Percentiles rank a stretch among this genome's conserved stretches.
Conservation (phyloP, 495 filamentous ascomycete species). For the Cladorrhinum samala region DNA sequence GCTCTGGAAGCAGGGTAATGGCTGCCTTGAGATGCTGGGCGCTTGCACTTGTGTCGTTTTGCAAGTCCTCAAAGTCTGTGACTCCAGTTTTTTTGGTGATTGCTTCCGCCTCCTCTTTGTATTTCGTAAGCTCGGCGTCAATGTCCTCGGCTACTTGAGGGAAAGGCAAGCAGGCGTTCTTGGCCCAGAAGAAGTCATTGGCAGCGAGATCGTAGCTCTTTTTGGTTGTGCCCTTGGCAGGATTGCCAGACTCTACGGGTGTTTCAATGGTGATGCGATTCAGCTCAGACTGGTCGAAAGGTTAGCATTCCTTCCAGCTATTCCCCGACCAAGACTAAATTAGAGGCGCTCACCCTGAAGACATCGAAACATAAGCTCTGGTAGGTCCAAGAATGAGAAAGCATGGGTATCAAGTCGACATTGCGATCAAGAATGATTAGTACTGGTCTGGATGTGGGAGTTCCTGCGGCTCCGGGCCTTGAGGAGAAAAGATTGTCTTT, state of each 20-base stretch:
- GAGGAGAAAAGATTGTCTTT: constrained; percentile 87
- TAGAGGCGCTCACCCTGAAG: constrained; percentile 35
- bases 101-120: constrained; percentile 91
- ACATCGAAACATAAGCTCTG: constrained; percentile 95
- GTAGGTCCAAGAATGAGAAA: constrained; percentile 98
- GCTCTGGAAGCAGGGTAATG: constrained; percentile 84
- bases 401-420: constrained; percentile 94
- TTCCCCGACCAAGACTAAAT: background rate
- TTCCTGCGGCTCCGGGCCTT: constrained; percentile 35
- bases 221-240: constrained; percentile 64
- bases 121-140: constrained; percentile 69
- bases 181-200: constrained; percentile 96
- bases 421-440: constrained; percentile 90
- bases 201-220: constrained; percentile 83
- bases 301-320: background rate
- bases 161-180: constrained; percentile 88
- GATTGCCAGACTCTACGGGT: constrained; percentile 65
- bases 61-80: constrained; percentile 86
- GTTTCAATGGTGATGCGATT: constrained; percentile 95
- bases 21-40: constrained; percentile 94
- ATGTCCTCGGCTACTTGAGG: constrained; percentile 97
- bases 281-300: constrained; percentile 36
- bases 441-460: constrained; percentile 69
- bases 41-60: constrained; percentile 79
- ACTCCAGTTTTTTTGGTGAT: constrained; percentile 94